These are phyloP conservation scores for Grifola frondosa DNA, from an alignment of 1,284 basidiomycete genomes.

Conservation along the genomic window DNA sequence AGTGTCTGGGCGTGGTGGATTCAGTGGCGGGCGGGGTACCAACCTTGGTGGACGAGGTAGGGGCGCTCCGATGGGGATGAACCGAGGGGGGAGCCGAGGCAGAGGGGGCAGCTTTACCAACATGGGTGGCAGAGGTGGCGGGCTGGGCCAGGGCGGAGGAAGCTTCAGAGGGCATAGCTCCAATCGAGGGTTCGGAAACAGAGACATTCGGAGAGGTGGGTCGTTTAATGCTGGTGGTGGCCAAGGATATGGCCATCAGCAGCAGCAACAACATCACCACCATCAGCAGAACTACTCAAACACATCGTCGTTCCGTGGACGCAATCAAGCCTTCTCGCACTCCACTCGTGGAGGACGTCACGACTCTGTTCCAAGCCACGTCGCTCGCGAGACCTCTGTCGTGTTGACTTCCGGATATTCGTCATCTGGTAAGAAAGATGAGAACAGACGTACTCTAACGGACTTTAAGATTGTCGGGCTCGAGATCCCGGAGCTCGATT, in stretches of 20 bases:
- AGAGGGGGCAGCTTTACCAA: conserved; percentile 43
- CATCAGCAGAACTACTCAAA: conserved; percentile 28
- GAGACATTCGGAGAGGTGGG: conserved; percentile 63
- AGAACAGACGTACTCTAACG: conserved; percentile 83
- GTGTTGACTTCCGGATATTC: conserved; percentile 30
- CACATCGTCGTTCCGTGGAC: conserved; percentile 41
- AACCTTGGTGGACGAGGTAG: conserved; percentile 45
- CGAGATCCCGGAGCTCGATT: conserved; percentile 71
- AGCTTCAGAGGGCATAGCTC: conserved; percentile 59
- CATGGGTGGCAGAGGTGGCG: conserved; percentile 34
- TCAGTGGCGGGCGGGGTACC: conserved; percentile 34
- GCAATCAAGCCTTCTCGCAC: conserved; percentile 35
- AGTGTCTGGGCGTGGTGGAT: conserved; percentile 39
- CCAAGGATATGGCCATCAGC: conserved; percentile 36
- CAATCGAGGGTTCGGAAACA: conserved; percentile 59
- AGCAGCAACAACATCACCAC: conserved; percentile 34
- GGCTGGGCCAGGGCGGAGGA: conserved; percentile 34
- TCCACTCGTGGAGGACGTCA: conserved; percentile 52
- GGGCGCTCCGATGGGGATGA: conserved; percentile 46
- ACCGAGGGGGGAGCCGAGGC: conserved; percentile 42
- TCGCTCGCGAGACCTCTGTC: conserved; percentile 31
- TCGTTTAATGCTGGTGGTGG: conserved; percentile 52
- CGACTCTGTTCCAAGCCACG: conserved; percentile 43
- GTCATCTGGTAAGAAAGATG: conserved; percentile 67
- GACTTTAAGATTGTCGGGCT: conserved; percentile 95